Conservation (phyloP, 2,329 filamentous ascomycete genomes). For the Alternaria longipes region DNA sequence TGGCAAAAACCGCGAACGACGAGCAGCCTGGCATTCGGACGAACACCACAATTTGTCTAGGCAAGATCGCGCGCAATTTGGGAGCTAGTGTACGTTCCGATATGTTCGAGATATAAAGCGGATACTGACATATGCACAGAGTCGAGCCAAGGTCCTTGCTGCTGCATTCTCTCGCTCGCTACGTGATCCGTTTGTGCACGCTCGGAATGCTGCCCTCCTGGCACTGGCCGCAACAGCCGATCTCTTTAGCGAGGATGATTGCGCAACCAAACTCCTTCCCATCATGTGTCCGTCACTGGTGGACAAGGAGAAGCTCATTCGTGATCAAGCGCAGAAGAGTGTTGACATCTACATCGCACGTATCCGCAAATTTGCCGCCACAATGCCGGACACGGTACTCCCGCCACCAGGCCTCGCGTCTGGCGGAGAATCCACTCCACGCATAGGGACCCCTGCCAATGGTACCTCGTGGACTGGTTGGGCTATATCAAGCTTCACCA, state of each 20-base stretch:
- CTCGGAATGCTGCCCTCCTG: constrained; percentile 86
- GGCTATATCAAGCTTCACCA: constrained; percentile 98
- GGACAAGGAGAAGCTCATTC: constrained; percentile 93
- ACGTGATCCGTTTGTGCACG: constrained; percentile 93
- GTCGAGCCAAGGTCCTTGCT: constrained; percentile 87
- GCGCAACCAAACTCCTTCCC: constrained; percentile 82
- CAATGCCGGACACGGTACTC: constrained; percentile 81
- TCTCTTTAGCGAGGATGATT: constrained; percentile 88
- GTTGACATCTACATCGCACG: constrained; percentile 85
- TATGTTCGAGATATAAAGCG: background rate
- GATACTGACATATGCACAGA: constrained; percentile 56
- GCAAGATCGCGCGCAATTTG: constrained; percentile 92
- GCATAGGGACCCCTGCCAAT: constrained; percentile 81
- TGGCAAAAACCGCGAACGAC: constrained; percentile 96
- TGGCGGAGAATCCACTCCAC: constrained; percentile 63
- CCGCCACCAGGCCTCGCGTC: constrained; percentile 67
- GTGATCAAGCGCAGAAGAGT: constrained; percentile 90
- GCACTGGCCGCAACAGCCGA: constrained; percentile 87
- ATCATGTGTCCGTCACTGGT: constrained; percentile 84
- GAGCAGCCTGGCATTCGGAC: constrained; percentile 97
- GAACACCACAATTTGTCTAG: constrained; percentile 96
- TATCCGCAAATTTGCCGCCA: constrained; percentile 78
- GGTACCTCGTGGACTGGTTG: constrained; percentile 86
- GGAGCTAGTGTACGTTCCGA: constrained; percentile 63
- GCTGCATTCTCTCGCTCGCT: constrained; percentile 91